Conservation (phyloP, 1,284 basidiomycete genomes). For the Melampsora larici-populina region DNA sequence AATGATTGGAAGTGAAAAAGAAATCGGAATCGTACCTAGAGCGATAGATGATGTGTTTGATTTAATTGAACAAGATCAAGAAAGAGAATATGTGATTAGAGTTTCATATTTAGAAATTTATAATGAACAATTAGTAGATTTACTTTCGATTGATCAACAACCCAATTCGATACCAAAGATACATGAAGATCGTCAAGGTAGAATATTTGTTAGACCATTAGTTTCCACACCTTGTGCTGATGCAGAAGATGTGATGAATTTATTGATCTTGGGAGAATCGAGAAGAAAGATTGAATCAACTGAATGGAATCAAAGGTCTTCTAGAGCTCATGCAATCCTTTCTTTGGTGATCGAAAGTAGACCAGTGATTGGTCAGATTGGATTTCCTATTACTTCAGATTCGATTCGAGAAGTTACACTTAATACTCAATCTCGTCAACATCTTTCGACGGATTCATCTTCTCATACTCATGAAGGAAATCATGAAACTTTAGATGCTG, state of each 20-base stretch:
- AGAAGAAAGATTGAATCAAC: slow-evolving; percentile 59
- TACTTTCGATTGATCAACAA: slow-evolving; percentile 49
- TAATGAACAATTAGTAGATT: slow-evolving; percentile 61
- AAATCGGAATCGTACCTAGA: slow-evolving; percentile 91
- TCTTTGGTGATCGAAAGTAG: slow-evolving; percentile 48
- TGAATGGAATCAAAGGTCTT: slow-evolving; percentile 61
- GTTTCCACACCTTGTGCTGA: slow-evolving; percentile 44
- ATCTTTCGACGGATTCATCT: background rate
- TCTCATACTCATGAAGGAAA: background rate
- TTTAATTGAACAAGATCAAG: slow-evolving; percentile 55
- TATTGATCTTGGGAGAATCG: slow-evolving; percentile 58
- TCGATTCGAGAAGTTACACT: slow-evolving; percentile 13
- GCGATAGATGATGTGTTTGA: slow-evolving; percentile 67
- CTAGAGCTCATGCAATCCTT: slow-evolving; percentile 60
- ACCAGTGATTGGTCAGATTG: slow-evolving; percentile 19
- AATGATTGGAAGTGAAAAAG: slow-evolving; percentile 71
- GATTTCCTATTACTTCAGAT: slow-evolving; percentile 26
- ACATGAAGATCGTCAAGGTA: slow-evolving; percentile 38
- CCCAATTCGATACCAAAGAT: slow-evolving; percentile 24
- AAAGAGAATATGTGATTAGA: slow-evolving; percentile 57
- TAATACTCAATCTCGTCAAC: slow-evolving; percentile 7
- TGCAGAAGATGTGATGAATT: slow-evolving; percentile 58
- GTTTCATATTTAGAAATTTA: slow-evolving; percentile 63
- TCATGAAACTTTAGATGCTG: background rate
- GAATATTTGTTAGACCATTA: slow-evolving; percentile 34